Percentiles rank a stretch among this genome's conserved stretches.
Evolutionary conservation across 2,329 filamentous ascomycete species (phyloP).

Genomic region (Calonectria multiphialidica): DNA sequence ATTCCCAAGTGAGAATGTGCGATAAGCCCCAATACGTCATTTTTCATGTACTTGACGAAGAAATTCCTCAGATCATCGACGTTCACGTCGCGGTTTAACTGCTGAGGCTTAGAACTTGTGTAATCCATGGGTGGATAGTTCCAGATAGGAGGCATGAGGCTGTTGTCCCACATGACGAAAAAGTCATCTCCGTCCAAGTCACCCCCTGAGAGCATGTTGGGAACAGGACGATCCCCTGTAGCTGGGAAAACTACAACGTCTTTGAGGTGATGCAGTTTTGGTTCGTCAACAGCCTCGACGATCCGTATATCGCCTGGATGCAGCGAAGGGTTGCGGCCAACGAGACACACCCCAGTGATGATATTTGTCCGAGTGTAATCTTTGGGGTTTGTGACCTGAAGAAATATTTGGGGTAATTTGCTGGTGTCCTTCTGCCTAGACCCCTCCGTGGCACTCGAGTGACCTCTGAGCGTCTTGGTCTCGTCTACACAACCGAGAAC

Average conservation of each 20-base stretch:
- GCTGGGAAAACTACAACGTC: slow-evolving; percentile 92
- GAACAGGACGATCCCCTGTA: slow-evolving; percentile 84
- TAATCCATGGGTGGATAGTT: slow-evolving; percentile 86
- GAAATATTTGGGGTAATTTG: slow-evolving; percentile 85
- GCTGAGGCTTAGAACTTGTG: slow-evolving; percentile 65
- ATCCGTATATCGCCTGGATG: slow-evolving; percentile 93
- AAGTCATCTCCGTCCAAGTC: slow-evolving; percentile 98
- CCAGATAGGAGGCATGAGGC: slow-evolving; percentile 77
- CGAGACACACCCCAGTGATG: slow-evolving; percentile 81
- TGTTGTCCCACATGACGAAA: slow-evolving; percentile 89
- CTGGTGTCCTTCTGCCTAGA: slow-evolving; percentile 57
- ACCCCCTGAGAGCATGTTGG: slow-evolving; percentile 95
- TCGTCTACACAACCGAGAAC: slow-evolving; percentile 92
- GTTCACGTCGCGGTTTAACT: slow-evolving; percentile 72
- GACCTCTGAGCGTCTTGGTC: slow-evolving; percentile 79
- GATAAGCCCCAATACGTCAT: slow-evolving; percentile 83
- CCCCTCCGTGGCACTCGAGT: slow-evolving; percentile 64
- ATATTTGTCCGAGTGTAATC: slow-evolving; percentile 69
- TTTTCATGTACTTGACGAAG: slow-evolving; percentile 94
- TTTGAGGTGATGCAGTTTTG: slow-evolving; percentile 79
- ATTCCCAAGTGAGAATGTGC: slow-evolving; percentile 85
- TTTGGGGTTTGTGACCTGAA: slow-evolving; percentile 78
- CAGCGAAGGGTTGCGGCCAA: slow-evolving; percentile 93
- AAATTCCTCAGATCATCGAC: slow-evolving; percentile 83
- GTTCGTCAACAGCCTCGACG: slow-evolving; percentile 84